These are phyloP conservation scores for Prasinococcaceae sp. DNA, from an alignment of 139 green algal genomes.

Conservation along the genomic window DNA sequence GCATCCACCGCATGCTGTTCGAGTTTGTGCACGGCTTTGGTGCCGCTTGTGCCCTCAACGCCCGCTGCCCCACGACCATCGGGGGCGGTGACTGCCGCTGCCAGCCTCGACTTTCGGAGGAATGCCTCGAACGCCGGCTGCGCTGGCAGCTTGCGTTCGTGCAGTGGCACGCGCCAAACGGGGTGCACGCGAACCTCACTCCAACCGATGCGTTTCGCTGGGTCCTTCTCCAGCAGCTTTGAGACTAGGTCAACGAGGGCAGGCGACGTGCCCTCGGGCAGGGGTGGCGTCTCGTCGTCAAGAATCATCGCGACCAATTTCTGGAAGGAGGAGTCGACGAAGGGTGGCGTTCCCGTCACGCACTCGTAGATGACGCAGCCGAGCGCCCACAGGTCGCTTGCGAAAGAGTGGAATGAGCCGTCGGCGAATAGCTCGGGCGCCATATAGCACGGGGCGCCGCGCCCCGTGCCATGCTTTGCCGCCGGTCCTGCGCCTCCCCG, in stretches of 20 bases:
- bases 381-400: slow-evolving; percentile 77
- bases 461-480: no score
- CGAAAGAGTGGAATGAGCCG: slow-evolving; percentile 53
- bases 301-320: slow-evolving; percentile 44
- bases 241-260: slow-evolving; percentile 58
- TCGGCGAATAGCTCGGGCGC: slow-evolving; percentile 84
- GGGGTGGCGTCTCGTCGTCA: slow-evolving; percentile 16
- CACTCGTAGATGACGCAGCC: slow-evolving; percentile 90
- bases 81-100: slow-evolving; percentile 6
- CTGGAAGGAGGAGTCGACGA: slow-evolving; percentile 57
- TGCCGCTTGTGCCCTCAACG: not conserved
- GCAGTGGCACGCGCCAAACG: slow-evolving; percentile 23
- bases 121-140: slow-evolving; percentile 59
- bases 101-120: slow-evolving; percentile 31
- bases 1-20: no score
- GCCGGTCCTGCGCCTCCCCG: no score
- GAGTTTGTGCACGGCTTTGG: not conserved
- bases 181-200: slow-evolving; percentile 26
- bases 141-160: slow-evolving; percentile 23
- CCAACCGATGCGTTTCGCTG: slow-evolving; percentile 29
- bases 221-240: slow-evolving; percentile 69
- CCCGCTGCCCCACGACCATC: not conserved
- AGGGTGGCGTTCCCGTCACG: slow-evolving; percentile 63
- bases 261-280: slow-evolving; percentile 12
- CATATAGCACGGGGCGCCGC: slow-evolving; percentile 83